Evolutionary conservation across 1,284 basidiomycete species (phyloP), one percentile per base, ranked within the genome.

Genomic region (Fomitopsis betulina): DNA sequence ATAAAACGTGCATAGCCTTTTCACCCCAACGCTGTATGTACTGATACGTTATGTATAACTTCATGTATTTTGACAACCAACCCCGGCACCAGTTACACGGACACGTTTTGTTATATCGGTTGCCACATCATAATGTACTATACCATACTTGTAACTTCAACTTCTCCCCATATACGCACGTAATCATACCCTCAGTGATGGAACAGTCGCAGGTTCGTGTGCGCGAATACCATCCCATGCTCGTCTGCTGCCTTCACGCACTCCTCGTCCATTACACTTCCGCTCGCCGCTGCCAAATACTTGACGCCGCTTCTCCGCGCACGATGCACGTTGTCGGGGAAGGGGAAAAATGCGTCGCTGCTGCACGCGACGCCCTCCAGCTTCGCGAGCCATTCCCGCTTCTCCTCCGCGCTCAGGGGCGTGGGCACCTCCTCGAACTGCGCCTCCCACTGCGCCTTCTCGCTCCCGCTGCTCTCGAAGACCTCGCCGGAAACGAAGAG

Each of bases 291-390:
- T 32, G 93, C 95, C 58, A 99, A 83, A 75, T 96, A 98, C 70
- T 79, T 86, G 53, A 94, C 94, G 1, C 96, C 96, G 62, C 93
- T 95, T 79, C 93, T 89, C 72, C 86, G 83, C 54, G 93, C 94
- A 58, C 96, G 82, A 74, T 98, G 91, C 43, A 99, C 96, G 69
- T 99, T 99, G 75, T 99, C 97, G 8, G 95, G 87, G 87, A 99
- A 99, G 40, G 96, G 96, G 93, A 99, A 99, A 83, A 99, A 99
- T 58, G 96, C 96, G 68, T 99, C 97, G 63, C 91, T 94, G 38
- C 93, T 93, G 73, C 96, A 96, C 7, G 91, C 87, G 53, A 99
- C 96, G 37, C 86, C 91, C 56, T 88, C 86, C 60, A 97, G 77
- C 57, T 70, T 74, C 60, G 86, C 84, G 82, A 93, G 94, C 55